Evolutionary conservation across 768 basidiomycete species (phyloP), one percentile per base, ranked within the genome.

Genomic region (Cystoderma amianthinum): DNA sequence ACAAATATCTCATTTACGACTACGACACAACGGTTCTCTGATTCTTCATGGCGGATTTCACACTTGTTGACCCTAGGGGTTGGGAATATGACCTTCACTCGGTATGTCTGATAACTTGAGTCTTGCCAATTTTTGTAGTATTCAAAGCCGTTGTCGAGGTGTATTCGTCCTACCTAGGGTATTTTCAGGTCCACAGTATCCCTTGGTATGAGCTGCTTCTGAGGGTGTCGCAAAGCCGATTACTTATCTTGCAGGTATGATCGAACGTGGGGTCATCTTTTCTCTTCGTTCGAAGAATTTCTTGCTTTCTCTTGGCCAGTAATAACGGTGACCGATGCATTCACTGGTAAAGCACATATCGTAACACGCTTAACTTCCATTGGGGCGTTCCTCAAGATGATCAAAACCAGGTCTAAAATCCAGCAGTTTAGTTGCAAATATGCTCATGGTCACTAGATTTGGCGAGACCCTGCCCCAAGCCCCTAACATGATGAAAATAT

Each of bases 51-150:
- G 62, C 78, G 22, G 80, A 85, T 56, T 85, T 85, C 56, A 76
- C 77, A 16, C 63, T 85, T 16, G 86, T 87, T 32, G 80, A 85
- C 47, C 82, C 82, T 13, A 70, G 68, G 45, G 85, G 83, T 16
- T 90, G 87, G 86, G 78, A 84, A 52, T 85, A 78, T 49, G 85
- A 88, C 58, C 70, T 87, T 4, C 82, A 85, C 51, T 85, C 84
- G 36, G 85, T 88, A 46, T 43, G 79, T 67, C 7, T 44, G n/a
- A n/a, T n/a, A n/a, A n/a, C n/a, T n/a, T n/a, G n/a, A n/a, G n/a
- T n/a, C n/a, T n/a, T n/a, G n/a, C n/a, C n/a, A n/a, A n/a, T n/a
- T 42, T 28, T 25, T 12, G 39, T 17, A 5, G 16, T 20, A 32
- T 10, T 44, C 28, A 30, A 30, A 9, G 9, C 15, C 10, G 28